Percentiles rank a stretch among this genome's conserved stretches.
Conservation (phyloP, 768 basidiomycete genomes). For the Pleurotus eryngii region DNA sequence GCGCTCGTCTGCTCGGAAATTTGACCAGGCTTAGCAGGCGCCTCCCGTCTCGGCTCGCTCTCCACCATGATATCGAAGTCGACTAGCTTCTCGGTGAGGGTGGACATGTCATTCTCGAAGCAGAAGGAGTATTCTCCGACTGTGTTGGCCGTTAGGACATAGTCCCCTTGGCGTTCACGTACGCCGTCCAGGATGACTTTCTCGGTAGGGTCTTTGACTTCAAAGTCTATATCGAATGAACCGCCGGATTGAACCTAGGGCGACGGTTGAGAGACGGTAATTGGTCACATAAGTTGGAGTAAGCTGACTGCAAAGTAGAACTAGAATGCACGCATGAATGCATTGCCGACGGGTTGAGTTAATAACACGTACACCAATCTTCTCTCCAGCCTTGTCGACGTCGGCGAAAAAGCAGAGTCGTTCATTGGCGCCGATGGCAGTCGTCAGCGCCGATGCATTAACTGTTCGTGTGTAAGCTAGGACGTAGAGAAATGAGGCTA, state of each 20-base stretch:
- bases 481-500: constrained; percentile 31
- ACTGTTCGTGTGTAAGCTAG: constrained; percentile 30
- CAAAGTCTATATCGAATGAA: constrained; percentile 93
- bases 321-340: constrained; percentile 34
- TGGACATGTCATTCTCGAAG: constrained; percentile 97
- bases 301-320: constrained; percentile 92
- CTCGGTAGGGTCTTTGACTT: constrained; percentile 87
- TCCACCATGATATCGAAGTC: constrained; percentile 99
- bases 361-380: constrained; percentile 67
- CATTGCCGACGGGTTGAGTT: too few species aligned
- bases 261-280: not conserved
- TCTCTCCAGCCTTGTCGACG: constrained; percentile 93
- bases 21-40: constrained; percentile 85
- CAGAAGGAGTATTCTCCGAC: constrained; percentile 94
- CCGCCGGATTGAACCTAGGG: constrained; percentile 92
- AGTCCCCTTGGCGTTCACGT: constrained; percentile 94
- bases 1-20: constrained; percentile 90
- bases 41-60: constrained; percentile 88
- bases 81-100: constrained; percentile 89
- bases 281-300: not conserved
- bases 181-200: constrained; percentile 84
- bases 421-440: constrained; percentile 73
- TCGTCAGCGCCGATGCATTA: constrained; percentile 71
- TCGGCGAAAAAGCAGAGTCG: constrained; percentile 92
- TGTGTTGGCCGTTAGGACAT: constrained; percentile 90